Evolutionary conservation across 768 basidiomycete species (phyloP).

Genomic region (Pleurotus cornucopiae): DNA sequence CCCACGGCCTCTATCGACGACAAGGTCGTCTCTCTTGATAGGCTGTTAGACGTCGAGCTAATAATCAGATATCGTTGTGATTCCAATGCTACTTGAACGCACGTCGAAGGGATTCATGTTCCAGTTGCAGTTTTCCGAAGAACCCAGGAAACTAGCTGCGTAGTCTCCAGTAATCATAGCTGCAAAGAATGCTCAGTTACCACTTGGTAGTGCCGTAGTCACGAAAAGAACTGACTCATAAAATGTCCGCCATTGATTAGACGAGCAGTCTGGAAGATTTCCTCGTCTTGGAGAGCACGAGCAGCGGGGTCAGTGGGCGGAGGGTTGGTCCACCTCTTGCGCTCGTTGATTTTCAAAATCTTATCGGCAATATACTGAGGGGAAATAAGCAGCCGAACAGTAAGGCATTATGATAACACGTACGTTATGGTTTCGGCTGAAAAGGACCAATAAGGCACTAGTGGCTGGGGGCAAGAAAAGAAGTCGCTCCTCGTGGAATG

Average conservation of each 20-base stretch:
- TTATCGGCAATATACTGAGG: conserved; percentile 49
- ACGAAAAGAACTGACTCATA: conserved; percentile 27
- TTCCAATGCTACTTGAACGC: conserved; percentile 7
- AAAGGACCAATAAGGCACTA: conserved; percentile 49
- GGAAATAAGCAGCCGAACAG: not conserved
- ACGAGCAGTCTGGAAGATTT: conserved; percentile 53
- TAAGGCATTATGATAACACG: conserved; percentile 11
- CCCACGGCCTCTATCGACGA: conserved; percentile 49
- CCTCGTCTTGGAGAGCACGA: conserved; percentile 39
- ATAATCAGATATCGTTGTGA: not conserved
- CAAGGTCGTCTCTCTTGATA: conserved; percentile 31
- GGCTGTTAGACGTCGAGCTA: conserved; percentile 14
- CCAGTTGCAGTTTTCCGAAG: conserved; percentile 50
- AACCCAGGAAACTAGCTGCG: conserved; percentile 53
- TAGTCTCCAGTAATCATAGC: conserved; percentile 51
- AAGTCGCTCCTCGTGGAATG: conserved; percentile 49
- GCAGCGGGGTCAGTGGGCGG: conserved; percentile 23
- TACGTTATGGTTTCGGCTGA: conserved; percentile 59
- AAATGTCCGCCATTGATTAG: conserved; percentile 58
- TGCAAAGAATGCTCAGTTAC: not conserved
- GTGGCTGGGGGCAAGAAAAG: conserved; percentile 50
- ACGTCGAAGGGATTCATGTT: conserved; percentile 48
- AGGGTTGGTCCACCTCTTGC: conserved; percentile 39
- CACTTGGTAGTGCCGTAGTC: not conserved
- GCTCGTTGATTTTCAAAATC: conserved; percentile 54